Evolutionary conservation across 2,329 filamentous ascomycete species (phyloP), one percentile per base, ranked within the genome.

Genomic region (Botrytis hyacinthi): DNA sequence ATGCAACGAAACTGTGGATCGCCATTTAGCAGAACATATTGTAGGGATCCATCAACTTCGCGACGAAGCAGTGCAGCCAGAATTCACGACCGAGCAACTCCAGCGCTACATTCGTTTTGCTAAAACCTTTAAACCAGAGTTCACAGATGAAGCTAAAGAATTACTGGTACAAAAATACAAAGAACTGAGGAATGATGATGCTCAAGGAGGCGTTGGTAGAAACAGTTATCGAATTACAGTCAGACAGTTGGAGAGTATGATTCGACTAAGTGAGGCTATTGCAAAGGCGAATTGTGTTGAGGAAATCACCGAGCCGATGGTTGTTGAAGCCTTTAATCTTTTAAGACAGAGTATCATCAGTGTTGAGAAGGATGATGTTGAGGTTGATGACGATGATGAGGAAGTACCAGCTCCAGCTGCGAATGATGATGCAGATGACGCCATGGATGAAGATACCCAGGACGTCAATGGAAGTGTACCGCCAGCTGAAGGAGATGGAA

Each of bases 171-270:
- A 93, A 81, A 94, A 94, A 81, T 99, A 99, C 87, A 97, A 98
- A 84, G 95, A 98, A 81, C 90, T 99, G 48, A 90, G 96, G 75
- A 91, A 93, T 51, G 95, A 98, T 80, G 96, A 99, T 80, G 92
- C 95, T 0, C 95, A 98, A 82, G 96, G 96, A 69, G 96, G 96
- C 46, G 90, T 97, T 68, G 96, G 96, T 74, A 90, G 94, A 80
- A 98, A 98, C 84, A 97, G 93, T 76, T 99, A 99, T 85, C 91
- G 96, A 74, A 99, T 99, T 82, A 99, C 96, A 0, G 96, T 99
- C 68, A 90, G 96, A 81, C 96, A 99, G 83, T 87, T 99, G 3
- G 96, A 99, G 84, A 95, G 92, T 81, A 91, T 99, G 87, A 98
- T 99, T 77, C 94, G 96, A 76, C 85, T 99, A 73, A 95, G 92